Percentiles rank a stretch among this genome's conserved stretches.
phyloP scores from a whole-genome alignment of 805 yeast genomes.

The Yarrowia sp. region DNA sequence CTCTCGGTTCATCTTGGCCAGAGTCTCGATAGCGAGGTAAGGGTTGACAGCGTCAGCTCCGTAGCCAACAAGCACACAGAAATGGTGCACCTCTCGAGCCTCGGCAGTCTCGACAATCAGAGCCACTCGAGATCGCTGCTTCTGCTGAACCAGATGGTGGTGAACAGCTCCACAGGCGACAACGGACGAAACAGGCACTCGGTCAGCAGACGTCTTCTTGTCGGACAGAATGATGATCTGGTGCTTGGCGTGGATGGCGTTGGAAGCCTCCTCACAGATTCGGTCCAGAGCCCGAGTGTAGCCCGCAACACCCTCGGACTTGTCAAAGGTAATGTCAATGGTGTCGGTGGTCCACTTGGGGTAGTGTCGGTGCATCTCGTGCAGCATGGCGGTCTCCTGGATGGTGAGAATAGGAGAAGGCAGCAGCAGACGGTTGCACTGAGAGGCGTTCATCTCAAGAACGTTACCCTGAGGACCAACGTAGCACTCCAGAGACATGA shows the following conservation, averaged over 20 bases:
- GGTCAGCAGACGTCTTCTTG: slow-evolving; percentile 54
- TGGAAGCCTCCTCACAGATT: slow-evolving; percentile 81
- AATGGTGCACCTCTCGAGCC: slow-evolving; percentile 96
- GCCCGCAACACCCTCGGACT: slow-evolving; percentile 79
- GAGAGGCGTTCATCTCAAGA: slow-evolving; percentile 86
- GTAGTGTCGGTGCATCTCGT: slow-evolving; percentile 66
- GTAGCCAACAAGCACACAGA: slow-evolving; percentile 90
- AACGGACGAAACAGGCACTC: slow-evolving; percentile 80
- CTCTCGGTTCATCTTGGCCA: slow-evolving; percentile 79
- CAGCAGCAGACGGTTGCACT: slow-evolving; percentile 83
- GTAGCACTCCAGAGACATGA: slow-evolving; percentile 95
- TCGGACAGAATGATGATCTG: slow-evolving; percentile 79
- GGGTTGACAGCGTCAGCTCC: slow-evolving; percentile 98
- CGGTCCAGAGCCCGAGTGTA: slow-evolving; percentile 81
- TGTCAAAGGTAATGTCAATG: slow-evolving; percentile 86
- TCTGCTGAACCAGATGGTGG: slow-evolving; percentile 91
- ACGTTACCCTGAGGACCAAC: slow-evolving; percentile 98
- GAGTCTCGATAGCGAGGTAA: slow-evolving; percentile 85
- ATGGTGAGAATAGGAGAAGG: slow-evolving; percentile 78
- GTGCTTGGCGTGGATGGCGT: slow-evolving; percentile 72
- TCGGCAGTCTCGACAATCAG: slow-evolving; percentile 90
- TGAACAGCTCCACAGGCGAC: slow-evolving; percentile 97
- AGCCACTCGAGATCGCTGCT: slow-evolving; percentile 94
- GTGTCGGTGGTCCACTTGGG: slow-evolving; percentile 82
- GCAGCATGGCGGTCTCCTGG: slow-evolving; percentile 71